Base-by-base conservation (phyloP, 2,329 filamentous ascomycete species). In the Pseudofabraea citricarpa region DNA sequence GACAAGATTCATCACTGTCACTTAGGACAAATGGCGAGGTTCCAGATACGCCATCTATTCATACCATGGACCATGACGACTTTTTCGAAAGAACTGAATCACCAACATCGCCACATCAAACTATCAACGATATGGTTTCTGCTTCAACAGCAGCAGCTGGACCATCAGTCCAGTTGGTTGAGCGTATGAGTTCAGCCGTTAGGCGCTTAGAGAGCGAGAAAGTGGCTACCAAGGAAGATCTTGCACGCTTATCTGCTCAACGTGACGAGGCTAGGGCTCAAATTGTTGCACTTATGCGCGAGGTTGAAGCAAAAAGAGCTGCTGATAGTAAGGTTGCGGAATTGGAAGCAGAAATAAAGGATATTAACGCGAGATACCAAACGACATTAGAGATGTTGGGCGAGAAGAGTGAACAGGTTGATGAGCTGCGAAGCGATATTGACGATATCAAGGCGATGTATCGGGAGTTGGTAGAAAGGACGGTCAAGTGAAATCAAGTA, bases 391-490 rank as follows among this genome's bases (percentile, higher is more conserved):
- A 97, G 69, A 84, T 97, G 81, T 69, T 98, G 44, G 93, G 93
- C 2, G 93, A 98, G 76, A 95, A 95, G 77, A 95, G 89, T 64
- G 93, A 98, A 72, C 71, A 85, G 59, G 90, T 95, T 2, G 90
- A 95, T 60, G 93, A 98, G 72, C 70, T 98, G 53, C 81, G 76
- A 64, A 84, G 86, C 10, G 93, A 97, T 71, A 86, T 98, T 41
- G 74, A 82, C 52, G 93, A 98, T 71, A 75, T 98, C 63, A 98
- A 98, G 72, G 85, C 83, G 59, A 95, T 98, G 76, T 97, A 97
- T 70, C 81, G 89, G 53, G 91, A 97, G 61, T 68, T 98, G 63
- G 86, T 95, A 38, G 87, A 95, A 68, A 81, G 83, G 60, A 91
- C 88, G 45, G 80, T 90, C 60, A 85, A 81, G 66, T 86, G 48